Evolutionary conservation across 2,329 filamentous ascomycete species (phyloP).

Genomic region (Lachnellula cervina): DNA sequence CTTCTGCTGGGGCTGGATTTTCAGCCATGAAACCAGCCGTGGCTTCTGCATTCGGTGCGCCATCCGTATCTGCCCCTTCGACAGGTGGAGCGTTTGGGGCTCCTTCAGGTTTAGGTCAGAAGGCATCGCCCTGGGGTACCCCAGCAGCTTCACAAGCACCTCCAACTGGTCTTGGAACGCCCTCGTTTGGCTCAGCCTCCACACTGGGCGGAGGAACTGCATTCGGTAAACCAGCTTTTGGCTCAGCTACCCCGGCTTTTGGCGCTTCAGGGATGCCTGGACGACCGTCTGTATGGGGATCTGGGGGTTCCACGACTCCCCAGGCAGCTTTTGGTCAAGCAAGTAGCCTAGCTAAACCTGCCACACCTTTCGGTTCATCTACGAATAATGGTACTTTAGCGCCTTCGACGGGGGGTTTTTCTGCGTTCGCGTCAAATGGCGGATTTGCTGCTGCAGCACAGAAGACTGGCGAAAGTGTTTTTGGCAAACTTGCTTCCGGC

Average conservation of each 20-base stretch:
- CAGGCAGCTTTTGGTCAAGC: slow-evolving; percentile 50
- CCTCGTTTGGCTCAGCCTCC: slow-evolving; percentile 38
- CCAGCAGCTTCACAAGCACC: slow-evolving; percentile 29
- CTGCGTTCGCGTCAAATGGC: slow-evolving; percentile 48
- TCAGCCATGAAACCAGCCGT: slow-evolving; percentile 29
- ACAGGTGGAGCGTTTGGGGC: slow-evolving; percentile 32
- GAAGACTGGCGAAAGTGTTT: slow-evolving; percentile 31
- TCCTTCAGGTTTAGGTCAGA: slow-evolving; percentile 43
- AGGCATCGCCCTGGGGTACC: slow-evolving; percentile 47
- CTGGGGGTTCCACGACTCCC: slow-evolving; percentile 29
- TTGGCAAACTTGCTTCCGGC: slow-evolving; percentile 27
- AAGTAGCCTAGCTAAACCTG: slow-evolving; percentile 39
- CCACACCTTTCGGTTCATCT: slow-evolving; percentile 34
- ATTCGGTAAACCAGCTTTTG: slow-evolving; percentile 23
- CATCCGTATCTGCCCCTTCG: slow-evolving; percentile 31
- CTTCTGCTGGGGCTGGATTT: slow-evolving; percentile 23
- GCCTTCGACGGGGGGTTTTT: slow-evolving; percentile 43
- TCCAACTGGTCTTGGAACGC: slow-evolving; percentile 43
- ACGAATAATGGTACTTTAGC: slow-evolving; percentile 24
- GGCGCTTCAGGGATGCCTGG: slow-evolving; percentile 38
- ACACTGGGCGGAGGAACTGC: slow-evolving; percentile 2
- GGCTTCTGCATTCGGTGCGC: slow-evolving; percentile 31
- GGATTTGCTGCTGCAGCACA: slow-evolving; percentile 43
- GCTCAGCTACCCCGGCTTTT: slow-evolving; percentile 13
- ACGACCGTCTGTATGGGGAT: slow-evolving; percentile 51